A percentile compares a stretch with the other conserved stretches of the same genome.
Conservation (phyloP, 73 alveolate species). For the Paramecium bursaria region DNA sequence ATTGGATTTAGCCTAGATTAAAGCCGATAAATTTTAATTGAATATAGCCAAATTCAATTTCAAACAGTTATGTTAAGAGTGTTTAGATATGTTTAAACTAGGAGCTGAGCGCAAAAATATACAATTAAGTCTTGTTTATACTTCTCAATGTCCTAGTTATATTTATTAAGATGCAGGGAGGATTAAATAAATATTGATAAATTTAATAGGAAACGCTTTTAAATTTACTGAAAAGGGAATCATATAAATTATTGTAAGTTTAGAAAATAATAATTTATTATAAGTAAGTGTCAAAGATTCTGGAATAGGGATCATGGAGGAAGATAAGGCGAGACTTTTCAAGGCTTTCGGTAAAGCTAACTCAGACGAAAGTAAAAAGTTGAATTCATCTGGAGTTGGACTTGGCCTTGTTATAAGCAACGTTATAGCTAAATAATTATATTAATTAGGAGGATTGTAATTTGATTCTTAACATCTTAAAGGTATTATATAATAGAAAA, state of each 20-base stretch:
- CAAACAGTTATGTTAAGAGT: background rate
- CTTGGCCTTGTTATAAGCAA: conserved; percentile 70
- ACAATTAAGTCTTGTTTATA: background rate
- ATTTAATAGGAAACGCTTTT: conserved; percentile 1
- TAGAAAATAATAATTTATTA: background rate
- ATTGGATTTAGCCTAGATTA: conserved; percentile 12
- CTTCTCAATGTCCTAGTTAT: background rate
- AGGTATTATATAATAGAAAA: background rate
- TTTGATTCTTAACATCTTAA: background rate
- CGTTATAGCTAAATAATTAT: conserved; percentile 25
- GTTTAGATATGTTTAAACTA: background rate
- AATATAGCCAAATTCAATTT: background rate
- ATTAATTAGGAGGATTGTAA: conserved; percentile 1
- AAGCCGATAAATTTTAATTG: conserved; percentile 19
- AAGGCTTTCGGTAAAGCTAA: conserved; percentile 71
- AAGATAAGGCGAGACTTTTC: conserved; percentile 63
- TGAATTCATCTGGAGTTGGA: conserved; percentile 74
- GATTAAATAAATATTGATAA: conserved; percentile 10
- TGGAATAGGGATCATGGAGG: conserved; percentile 70
- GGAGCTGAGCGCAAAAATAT: background rate
- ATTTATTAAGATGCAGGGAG: conserved; percentile 1
- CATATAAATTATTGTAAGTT: background rate
- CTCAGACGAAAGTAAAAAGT: conserved; percentile 34
- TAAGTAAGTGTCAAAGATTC: conserved; percentile 63
- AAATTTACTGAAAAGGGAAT: conserved; percentile 23